Evolutionary conservation across 2,329 filamentous ascomycete genomes (phyloP).

Genomic region (Xylariaceae sp.): DNA sequence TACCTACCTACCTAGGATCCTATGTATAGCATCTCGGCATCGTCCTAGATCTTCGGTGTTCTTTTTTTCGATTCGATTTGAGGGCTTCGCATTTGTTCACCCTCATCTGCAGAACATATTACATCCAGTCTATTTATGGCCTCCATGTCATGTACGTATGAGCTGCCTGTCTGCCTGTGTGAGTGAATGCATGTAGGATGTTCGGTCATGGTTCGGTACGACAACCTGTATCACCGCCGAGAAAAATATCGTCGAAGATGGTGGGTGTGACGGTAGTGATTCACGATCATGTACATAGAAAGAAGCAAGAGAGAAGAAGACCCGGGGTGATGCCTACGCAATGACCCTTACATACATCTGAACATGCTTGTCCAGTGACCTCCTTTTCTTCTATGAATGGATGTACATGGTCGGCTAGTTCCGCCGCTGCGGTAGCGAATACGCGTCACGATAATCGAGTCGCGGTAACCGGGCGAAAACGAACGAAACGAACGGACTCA

Average conservation of each 20-base stretch:
- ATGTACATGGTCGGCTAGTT: slow-evolving; percentile 1
- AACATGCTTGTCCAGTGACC: background rate
- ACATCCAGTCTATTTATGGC: background rate
- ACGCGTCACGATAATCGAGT: background rate
- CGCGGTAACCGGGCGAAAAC: no score
- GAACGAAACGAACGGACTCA: no score
- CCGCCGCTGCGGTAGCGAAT: slow-evolving; percentile 9
- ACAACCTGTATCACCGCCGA: background rate
- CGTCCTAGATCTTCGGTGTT: background rate
- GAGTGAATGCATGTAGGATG: background rate
- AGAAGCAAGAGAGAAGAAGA: no score
- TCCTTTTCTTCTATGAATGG: no score
- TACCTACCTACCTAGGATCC: no score
- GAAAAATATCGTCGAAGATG: no score
- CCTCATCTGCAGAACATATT: background rate
- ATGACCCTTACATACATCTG: background rate
- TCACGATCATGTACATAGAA: no score
- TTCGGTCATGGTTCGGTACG: background rate
- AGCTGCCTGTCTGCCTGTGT: background rate
- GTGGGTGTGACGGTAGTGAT: no score
- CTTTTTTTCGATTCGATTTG: background rate
- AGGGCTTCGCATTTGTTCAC: background rate
- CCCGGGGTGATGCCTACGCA: background rate
- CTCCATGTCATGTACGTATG: background rate
- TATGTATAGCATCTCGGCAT: no score